phyloP scores from a whole-genome alignment of 805 yeast species.

The Candida succiphila region DNA sequence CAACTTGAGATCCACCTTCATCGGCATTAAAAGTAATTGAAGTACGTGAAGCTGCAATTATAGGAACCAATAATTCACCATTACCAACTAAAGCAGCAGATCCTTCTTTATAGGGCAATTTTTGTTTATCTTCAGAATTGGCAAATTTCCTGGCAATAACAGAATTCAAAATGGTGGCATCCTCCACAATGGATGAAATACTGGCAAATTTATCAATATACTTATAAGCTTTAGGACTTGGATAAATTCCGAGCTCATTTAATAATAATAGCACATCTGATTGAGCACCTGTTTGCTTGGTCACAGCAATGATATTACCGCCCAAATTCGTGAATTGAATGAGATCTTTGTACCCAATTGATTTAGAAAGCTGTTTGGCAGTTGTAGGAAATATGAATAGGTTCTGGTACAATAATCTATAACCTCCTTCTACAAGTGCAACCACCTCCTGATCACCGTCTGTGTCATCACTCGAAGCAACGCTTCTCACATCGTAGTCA shows the following conservation, averaged over 20 bases:
- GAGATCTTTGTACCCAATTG: conserved; percentile 36
- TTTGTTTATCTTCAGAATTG: background rate
- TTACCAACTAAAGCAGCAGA: conserved; percentile 64
- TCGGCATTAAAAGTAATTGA: conserved; percentile 46
- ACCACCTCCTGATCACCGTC: conserved; percentile 5
- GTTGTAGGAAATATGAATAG: conserved; percentile 51
- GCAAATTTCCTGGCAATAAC: conserved; percentile 15
- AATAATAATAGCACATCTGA: conserved; percentile 59
- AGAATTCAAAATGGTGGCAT: conserved; percentile 22
- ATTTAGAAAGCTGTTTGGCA: conserved; percentile 28
- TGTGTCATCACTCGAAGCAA: conserved; percentile 6
- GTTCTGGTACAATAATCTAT: conserved; percentile 41
- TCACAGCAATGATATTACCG: conserved; percentile 66
- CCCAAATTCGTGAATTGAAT: conserved; percentile 53
- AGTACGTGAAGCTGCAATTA: conserved; percentile 55
- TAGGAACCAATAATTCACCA: conserved; percentile 60
- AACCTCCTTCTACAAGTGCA: conserved; percentile 30
- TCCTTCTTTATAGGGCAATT: conserved; percentile 29
- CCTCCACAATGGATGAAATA: conserved; percentile 6
- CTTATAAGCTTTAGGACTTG: conserved; percentile 66
- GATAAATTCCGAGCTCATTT: conserved; percentile 72
- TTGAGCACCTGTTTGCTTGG: conserved; percentile 40
- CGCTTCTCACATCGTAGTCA: conserved; percentile 15
- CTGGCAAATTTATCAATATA: conserved; percentile 56
- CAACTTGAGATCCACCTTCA: conserved; percentile 24